phyloP scores from a whole-genome alignment of 352 stramenopile genomes.

The Saprolegnia parasitica region DNA sequence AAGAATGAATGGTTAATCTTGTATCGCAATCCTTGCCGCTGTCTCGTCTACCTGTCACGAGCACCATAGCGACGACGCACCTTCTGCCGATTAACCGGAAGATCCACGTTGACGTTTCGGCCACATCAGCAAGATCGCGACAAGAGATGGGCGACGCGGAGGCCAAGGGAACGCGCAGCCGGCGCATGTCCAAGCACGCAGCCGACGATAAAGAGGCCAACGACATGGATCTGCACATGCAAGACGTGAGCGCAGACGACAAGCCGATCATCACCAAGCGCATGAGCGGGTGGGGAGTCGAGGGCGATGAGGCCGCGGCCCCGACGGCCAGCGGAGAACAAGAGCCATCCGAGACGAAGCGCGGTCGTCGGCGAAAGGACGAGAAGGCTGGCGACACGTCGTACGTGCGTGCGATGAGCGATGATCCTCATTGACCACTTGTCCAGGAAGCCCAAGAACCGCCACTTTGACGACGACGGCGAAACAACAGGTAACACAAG shows the following conservation, averaged over 20 bases:
- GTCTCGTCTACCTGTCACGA: too few species aligned
- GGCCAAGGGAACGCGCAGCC: neutral
- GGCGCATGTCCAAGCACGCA: neutral
- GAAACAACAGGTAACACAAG: conserved; percentile 44
- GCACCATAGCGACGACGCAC: neutral
- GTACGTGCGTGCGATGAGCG: conserved; percentile 22
- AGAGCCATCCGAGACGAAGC: conserved; percentile 44
- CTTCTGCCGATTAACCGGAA: neutral
- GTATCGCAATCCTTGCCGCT: too few species aligned
- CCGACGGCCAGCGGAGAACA: neutral
- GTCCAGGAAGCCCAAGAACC: conserved; percentile 40
- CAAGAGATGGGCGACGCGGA: conserved; percentile 19
- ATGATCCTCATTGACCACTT: neutral
- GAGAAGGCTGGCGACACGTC: conserved; percentile 33
- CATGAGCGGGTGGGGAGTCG: conserved; percentile 23
- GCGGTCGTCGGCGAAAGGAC: conserved; percentile 53
- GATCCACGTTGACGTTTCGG: conserved; percentile 9
- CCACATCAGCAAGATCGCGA: neutral
- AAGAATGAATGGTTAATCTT: too few species aligned
- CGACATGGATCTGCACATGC: conserved; percentile 27
- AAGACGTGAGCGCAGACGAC: conserved; percentile 22
- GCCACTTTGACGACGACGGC: conserved; percentile 69
- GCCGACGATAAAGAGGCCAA: conserved; percentile 15
- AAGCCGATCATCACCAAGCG: conserved; percentile 10
- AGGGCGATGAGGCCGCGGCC: neutral